These are phyloP conservation scores for Tricharina praecox DNA, from an alignment of 495 filamentous ascomycete species.

Conservation along the genomic window DNA sequence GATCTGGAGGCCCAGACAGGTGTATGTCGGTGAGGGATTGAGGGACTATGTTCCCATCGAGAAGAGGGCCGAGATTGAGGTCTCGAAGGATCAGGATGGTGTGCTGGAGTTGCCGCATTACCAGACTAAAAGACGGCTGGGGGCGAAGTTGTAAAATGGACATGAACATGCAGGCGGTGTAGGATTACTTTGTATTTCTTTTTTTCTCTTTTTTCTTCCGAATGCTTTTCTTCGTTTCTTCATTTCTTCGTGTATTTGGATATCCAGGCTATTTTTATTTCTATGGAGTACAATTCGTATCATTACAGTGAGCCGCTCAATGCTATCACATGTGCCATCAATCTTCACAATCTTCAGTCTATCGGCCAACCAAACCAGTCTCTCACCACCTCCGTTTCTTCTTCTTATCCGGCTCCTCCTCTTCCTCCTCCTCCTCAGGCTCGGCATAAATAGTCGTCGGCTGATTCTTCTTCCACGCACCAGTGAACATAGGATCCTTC, in stretches of 20 bases:
- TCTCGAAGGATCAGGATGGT: constrained; percentile 19
- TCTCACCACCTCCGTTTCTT: constrained; percentile 2
- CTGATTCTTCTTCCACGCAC: constrained; percentile 78
- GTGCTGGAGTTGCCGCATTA: constrained; percentile 23
- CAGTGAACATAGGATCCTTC: constrained; percentile 82
- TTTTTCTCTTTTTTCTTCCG: too few species aligned
- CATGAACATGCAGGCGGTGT: not conserved
- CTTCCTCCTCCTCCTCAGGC: constrained; percentile 76
- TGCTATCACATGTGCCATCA: too few species aligned
- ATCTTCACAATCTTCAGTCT: too few species aligned
- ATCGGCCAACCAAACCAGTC: too few species aligned
- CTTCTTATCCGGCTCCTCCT: constrained; percentile 29
- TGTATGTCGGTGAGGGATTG: constrained; percentile 27
- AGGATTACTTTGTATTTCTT: not conserved
- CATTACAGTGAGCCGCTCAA: too few species aligned
- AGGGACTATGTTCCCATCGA: constrained; percentile 26
- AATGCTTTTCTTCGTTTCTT: too few species aligned
- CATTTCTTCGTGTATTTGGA: too few species aligned
- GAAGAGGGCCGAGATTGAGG: constrained; percentile 23
- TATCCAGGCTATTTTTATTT: too few species aligned
- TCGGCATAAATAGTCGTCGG: constrained; percentile 85
- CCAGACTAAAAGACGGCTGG: constrained; percentile 9
- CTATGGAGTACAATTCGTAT: too few species aligned
- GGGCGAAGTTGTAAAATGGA: constrained; percentile 8
- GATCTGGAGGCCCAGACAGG: constrained; percentile 30